Percentiles rank a stretch among this genome's conserved stretches.
These are phyloP conservation scores for Coemansia sp. DNA, from an alignment of 192 early-diverging fungal genomes.

Conservation along the genomic window DNA sequence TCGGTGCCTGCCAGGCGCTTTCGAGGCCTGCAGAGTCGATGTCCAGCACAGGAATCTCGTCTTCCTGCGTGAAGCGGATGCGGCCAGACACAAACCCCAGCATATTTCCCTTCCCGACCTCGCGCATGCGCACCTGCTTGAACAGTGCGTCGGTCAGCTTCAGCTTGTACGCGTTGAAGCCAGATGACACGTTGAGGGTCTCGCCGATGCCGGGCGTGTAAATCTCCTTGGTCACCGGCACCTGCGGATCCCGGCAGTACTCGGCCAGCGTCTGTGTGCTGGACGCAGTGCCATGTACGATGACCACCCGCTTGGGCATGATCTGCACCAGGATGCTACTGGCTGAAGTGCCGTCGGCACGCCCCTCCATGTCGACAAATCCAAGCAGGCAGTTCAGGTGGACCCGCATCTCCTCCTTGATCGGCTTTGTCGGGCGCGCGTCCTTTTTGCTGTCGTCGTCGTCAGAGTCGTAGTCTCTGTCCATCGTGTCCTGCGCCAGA, in stretches of 20 bases:
- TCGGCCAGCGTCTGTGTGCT: constrained; percentile 67
- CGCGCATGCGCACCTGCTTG: constrained; percentile 55
- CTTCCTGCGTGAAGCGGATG: constrained; percentile 64
- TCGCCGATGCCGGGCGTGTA: constrained; percentile 81
- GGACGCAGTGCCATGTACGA: constrained; percentile 81
- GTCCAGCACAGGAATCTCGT: constrained; percentile 74
- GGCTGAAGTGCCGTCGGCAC: constrained; percentile 81
- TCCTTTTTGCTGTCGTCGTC: constrained; percentile 33
- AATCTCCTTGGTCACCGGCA: constrained; percentile 77
- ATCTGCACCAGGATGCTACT: constrained; percentile 73
- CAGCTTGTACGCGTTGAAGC: constrained; percentile 83
- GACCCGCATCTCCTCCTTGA: constrained; percentile 59
- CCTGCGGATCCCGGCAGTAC: constrained; percentile 61
- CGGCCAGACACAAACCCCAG: constrained; percentile 66
- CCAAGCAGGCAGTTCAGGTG: constrained; percentile 70
- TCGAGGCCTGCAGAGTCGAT: constrained; percentile 39
- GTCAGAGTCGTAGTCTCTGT: constrained; percentile 36
- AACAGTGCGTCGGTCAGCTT: constrained; percentile 89
- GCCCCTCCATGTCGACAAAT: constrained; percentile 92
- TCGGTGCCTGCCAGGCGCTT: constrained; percentile 59
- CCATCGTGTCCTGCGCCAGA: constrained; percentile 20
- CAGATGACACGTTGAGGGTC: constrained; percentile 84
- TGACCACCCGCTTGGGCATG: constrained; percentile 56
- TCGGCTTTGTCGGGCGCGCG: constrained; percentile 75
- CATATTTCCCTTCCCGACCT: constrained; percentile 59